Percentiles rank a stretch among this genome's conserved stretches.
Evolutionary conservation across 495 filamentous ascomycete species (phyloP).

Genomic region (Aspergillus avenaceus): DNA sequence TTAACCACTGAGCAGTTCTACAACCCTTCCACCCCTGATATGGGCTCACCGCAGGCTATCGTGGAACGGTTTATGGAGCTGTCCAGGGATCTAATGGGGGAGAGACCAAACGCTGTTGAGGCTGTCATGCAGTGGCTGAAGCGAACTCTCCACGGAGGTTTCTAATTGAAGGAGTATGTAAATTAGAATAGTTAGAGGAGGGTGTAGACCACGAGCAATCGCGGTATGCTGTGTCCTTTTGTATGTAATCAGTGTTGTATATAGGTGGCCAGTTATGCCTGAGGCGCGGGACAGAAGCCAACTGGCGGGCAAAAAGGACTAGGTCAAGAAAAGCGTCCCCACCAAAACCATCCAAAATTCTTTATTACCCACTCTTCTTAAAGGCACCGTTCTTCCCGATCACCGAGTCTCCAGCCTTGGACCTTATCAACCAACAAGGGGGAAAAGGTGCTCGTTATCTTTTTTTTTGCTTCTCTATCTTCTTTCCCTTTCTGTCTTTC

Average conservation of each 20-base stretch:
- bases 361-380: conserved; percentile 13
- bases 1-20: conserved; percentile 20
- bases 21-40: conserved; percentile 10
- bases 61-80: conserved; percentile 26
- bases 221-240: too few species aligned
- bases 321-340: conserved; percentile 7
- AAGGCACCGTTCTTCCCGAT: conserved; percentile 8
- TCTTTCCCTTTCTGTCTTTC: conserved; percentile 18
- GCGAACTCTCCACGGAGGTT: conserved; percentile 21
- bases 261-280: too few species aligned
- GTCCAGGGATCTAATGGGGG: conserved; percentile 20
- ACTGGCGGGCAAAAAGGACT: background rate
- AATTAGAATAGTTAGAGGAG: too few species aligned
- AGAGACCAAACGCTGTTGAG: conserved; percentile 15
- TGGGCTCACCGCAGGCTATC: conserved; percentile 12
- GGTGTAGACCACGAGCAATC: too few species aligned
- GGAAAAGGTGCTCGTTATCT: conserved; percentile 5
- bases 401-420: conserved; percentile 10
- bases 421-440: conserved; percentile 16
- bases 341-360: conserved; percentile 19
- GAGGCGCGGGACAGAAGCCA: background rate
- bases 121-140: conserved; percentile 31
- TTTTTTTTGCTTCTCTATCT: conserved; percentile 3
- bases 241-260: too few species aligned
- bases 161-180: too few species aligned